Percentiles rank a stretch among this genome's conserved stretches.
Conservation (phyloP, 2,329 filamentous ascomycete genomes). For the Aureobasidium namibiae region DNA sequence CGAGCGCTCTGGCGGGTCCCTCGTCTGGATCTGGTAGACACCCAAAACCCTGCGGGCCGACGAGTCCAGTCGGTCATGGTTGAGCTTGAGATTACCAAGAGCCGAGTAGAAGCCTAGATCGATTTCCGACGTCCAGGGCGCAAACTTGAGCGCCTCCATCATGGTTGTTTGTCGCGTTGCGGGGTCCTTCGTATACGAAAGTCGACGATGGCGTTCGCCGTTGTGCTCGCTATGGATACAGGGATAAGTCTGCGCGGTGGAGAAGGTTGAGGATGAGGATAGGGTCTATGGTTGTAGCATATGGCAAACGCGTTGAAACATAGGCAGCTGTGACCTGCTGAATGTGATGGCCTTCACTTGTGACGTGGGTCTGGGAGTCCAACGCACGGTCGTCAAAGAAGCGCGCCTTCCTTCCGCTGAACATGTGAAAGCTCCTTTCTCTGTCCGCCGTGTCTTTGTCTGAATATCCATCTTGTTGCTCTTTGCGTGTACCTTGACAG, state of each 20-base stretch:
- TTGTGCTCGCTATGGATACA: background rate
- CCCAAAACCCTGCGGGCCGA: conserved; percentile 80
- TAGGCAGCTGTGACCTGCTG: background rate
- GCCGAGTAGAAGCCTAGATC: conserved; percentile 92
- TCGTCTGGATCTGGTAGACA: conserved; percentile 73
- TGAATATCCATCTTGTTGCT: no score
- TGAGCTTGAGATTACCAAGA: conserved; percentile 87
- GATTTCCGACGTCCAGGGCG: conserved; percentile 86
- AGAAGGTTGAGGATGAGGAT: background rate
- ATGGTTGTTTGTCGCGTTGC: conserved; percentile 14
- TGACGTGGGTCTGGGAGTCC: background rate
- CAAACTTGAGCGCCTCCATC: conserved; percentile 58
- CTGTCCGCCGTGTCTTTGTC: background rate
- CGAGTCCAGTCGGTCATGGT: conserved; percentile 94
- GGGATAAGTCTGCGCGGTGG: background rate
- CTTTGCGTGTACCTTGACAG: no score
- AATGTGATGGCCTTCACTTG: background rate
- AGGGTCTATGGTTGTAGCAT: background rate
- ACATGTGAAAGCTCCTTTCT: background rate
- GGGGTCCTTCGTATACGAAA: conserved; percentile 12
- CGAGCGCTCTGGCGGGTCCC: conserved; percentile 63
- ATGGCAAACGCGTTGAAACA: background rate
- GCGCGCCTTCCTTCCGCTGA: background rate
- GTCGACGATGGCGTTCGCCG: background rate
- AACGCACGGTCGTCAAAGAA: background rate